phyloP scores from a whole-genome alignment of 1,139 yeast genomes.

The Yamadazyma pseudoaaseri region DNA sequence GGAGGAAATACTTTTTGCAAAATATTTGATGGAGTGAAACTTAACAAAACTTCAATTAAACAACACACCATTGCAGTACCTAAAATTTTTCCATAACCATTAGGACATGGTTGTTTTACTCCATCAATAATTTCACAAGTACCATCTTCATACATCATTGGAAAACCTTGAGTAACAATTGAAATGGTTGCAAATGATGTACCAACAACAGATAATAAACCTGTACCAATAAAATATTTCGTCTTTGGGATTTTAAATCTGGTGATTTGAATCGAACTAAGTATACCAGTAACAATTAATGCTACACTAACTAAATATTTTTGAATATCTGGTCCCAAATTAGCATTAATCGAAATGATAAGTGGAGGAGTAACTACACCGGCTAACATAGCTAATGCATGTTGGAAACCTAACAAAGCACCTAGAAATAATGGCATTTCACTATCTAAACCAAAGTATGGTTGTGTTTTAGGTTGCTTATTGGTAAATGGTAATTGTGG shows the following conservation, averaged over 20 bases:
- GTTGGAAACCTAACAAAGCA: constrained; percentile 75
- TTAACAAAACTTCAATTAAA: constrained; percentile 61
- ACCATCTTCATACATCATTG: constrained; percentile 73
- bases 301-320: constrained; percentile 76
- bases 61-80: constrained; percentile 77
- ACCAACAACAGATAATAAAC: constrained; percentile 81
- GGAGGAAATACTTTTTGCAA: constrained; percentile 78
- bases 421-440: constrained; percentile 77
- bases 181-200: constrained; percentile 83
- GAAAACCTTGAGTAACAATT: constrained; percentile 68
- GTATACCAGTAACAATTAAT: constrained; percentile 67
- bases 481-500: constrained; percentile 69
- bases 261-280: constrained; percentile 73
- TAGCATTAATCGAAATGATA: constrained; percentile 58
- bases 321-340: constrained; percentile 45
- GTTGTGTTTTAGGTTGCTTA: constrained; percentile 51
- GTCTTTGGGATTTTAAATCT: constrained; percentile 70
- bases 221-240: constrained; percentile 75
- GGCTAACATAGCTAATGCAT: constrained; percentile 81
- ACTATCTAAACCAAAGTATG: constrained; percentile 73
- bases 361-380: constrained; percentile 82
- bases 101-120: constrained; percentile 68
- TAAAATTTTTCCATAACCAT: constrained; percentile 77
- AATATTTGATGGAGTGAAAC: constrained; percentile 68
- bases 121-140: constrained; percentile 63